Base-by-base conservation (phyloP, 345 rosid genomes). In the Gynandropsis gynandra region DNA sequence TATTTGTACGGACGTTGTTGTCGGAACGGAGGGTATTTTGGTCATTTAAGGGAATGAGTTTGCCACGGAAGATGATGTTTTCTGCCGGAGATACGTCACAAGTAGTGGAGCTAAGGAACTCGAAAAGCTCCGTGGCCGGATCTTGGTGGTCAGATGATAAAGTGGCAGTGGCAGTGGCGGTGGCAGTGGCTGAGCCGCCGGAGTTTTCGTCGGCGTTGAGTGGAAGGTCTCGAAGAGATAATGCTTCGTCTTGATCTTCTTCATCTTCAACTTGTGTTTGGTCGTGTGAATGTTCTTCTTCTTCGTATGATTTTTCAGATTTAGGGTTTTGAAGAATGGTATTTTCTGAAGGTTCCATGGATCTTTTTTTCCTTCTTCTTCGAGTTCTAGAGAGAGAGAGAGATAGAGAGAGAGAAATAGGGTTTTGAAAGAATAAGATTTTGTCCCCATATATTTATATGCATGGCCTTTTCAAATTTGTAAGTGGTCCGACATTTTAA, bases 61-160 rank as follows among this genome's bases (percentile, higher is more conserved):
- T 80, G 9, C 95, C 95, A 49, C 72, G 64, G 52, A 75, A 69
- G 59, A 86, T 75, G 40, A 83, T 72, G 46, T 82, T 86, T 48
- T 86, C 92, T n/a, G 95, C 88, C 0, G 93, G 75, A 20, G 79
- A 67, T 76, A 79, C 77, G 21, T 74, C 75, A 42, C 33, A 14
- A 9, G 65, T 40, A 10, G 61, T 34, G 19, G 71, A 61, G 47
- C 64, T 63, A 9, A 71, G 32, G 37, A 85, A 85, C 77, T 80
- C 82, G 32, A 85, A 85, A 47, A 74, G 35, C 31, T 84, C 83
- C 1, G 53, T 18, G 5, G 80, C 18, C 11, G 50, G 20, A 32
- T 66, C 55, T 33, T 27, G 29, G 55, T 59, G 45, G 52, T 66
- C 52, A 5, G 29, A 24, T 2, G 29, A 2, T 56, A 60, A 6